A percentile compares a stretch with the other conserved stretches of the same genome.
phyloP scores from a whole-genome alignment of 345 rosid species.

The Laguncularia racemosa region DNA sequence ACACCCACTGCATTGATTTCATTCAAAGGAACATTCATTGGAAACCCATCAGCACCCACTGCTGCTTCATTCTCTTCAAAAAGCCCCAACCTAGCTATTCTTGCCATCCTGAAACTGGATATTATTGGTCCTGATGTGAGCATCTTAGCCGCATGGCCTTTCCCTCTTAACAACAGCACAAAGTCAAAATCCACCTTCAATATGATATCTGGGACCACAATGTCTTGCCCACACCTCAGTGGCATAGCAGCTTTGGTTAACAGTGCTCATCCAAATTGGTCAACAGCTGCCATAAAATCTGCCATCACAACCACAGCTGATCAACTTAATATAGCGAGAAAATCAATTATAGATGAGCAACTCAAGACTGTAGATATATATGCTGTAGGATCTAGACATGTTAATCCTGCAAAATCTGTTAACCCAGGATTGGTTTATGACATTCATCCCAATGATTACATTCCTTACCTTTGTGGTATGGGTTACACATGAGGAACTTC shows the following conservation, averaged over 20 bases:
- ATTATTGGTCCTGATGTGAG: conserved; percentile 39
- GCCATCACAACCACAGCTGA: conserved; percentile 42
- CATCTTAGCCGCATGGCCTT: conserved; percentile 50
- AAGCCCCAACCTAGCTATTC: conserved; percentile 27
- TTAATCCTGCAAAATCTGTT: conserved; percentile 42
- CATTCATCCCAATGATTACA: conserved; percentile 28
- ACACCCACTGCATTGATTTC: conserved; percentile 29
- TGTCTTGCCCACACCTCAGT: conserved; percentile 54
- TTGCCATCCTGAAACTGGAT: conserved; percentile 36
- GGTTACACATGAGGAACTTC: conserved; percentile 20
- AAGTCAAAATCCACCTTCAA: conserved; percentile 29
- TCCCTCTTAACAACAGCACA: conserved; percentile 24
- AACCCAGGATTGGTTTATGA: conserved; percentile 41
- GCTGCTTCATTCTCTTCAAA: conserved; percentile 41
- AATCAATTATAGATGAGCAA: conserved; percentile 27
- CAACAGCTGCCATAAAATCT: conserved; percentile 43
- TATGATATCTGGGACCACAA: conserved; percentile 43
- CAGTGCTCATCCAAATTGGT: conserved; percentile 38
- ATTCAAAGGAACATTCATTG: conserved; percentile 30
- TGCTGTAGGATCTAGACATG: conserved; percentile 36
- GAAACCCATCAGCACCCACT: conserved; percentile 27
- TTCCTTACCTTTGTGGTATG: conserved; percentile 36
- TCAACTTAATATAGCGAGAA: conserved; percentile 21
- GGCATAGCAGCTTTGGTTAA: conserved; percentile 35
- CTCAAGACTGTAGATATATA: conserved; percentile 32